Evolutionary conservation across 2,329 filamentous ascomycete species (phyloP).

Genomic region (Hymenoscyphus repandus): DNA sequence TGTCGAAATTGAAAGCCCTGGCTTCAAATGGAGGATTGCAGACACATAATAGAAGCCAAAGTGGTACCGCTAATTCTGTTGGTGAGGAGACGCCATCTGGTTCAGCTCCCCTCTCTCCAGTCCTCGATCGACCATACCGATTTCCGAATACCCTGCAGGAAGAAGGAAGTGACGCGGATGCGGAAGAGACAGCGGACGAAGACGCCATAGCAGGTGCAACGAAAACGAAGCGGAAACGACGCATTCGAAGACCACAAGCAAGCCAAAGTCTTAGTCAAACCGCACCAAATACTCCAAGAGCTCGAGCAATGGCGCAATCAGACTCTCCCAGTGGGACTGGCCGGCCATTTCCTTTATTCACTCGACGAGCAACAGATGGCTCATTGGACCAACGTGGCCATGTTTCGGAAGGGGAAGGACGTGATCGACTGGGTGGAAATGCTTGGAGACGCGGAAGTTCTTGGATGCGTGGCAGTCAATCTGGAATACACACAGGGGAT

Average conservation of each 20-base stretch:
- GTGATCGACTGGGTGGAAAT: constrained; percentile 51
- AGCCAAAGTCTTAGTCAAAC: constrained; percentile 53
- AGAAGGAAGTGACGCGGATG: constrained; percentile 71
- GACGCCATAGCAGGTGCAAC: constrained; percentile 41
- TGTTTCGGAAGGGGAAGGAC: constrained; percentile 70
- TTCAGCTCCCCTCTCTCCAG: constrained; percentile 43
- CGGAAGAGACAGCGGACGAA: constrained; percentile 83
- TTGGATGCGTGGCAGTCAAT: constrained; percentile 43
- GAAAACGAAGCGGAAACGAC: constrained; percentile 59
- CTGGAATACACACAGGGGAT: constrained; percentile 42
- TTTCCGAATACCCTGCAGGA: constrained; percentile 50
- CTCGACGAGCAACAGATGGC: constrained; percentile 60
- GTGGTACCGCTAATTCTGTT: constrained; percentile 27
- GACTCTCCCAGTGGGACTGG: constrained; percentile 26
- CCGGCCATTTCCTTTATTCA: constrained; percentile 44
- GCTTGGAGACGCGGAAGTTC: constrained; percentile 53
- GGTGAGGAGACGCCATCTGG: constrained; percentile 37
- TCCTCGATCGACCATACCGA: constrained; percentile 38
- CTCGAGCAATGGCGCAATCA: constrained; percentile 21
- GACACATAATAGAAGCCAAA: constrained; percentile 40
- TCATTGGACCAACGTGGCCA: constrained; percentile 53
- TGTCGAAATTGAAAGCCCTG: constrained; percentile 73
- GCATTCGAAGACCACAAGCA: constrained; percentile 52
- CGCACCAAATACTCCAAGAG: constrained; percentile 55
- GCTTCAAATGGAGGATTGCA: constrained; percentile 46